Evolutionary conservation across 805 yeast genomes (phyloP), one percentile per base, ranked within the genome.

Genomic region (Sporopachydermia lactativora): DNA sequence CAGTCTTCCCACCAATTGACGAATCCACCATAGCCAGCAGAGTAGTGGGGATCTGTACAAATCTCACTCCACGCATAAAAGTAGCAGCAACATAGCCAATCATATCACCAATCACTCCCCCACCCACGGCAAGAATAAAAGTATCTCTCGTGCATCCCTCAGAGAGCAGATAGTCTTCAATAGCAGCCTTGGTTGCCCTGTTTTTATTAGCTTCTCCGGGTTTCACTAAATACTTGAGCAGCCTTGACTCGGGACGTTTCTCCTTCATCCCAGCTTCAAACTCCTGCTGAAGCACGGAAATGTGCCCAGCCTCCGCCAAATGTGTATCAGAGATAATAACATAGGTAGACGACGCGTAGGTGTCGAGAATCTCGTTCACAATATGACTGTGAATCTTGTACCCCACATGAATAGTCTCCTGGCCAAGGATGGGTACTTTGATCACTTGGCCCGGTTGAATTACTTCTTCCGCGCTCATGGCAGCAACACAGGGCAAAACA

Each of bases 21-120:
- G 96, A 86, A 59, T 92, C 98, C 24, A 92, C 98, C 98, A 92
- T 92, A 5, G 98, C 80, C 47, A 92, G 69, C 47, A 92, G 62
- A 24, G 95, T 82, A 4, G 98, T 92, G 42, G 98, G 98, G 18
- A 92, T 70, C 60, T 92, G 98, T 36, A 86, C 78, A 43, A 86
- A 85, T 47, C 95, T 71, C 5, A 92, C 94, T 43, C 98, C 98
- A 57, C 98, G 74, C 98, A 92, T 92, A 59, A 92, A 92, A 2
- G 98, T 92, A 19, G 98, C 89, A n/a, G 98, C 98, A 35, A 92
- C 97, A 57, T 76, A 92, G 3, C 98, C 98, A 49, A 89, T 83
- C 98, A 92, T 89, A 57, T 92, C 98, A 45, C 98, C 98, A 59
- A 92, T 89, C 40, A 92, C 94, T 51, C 98, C 98, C 49, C 98